Conservation (phyloP, 495 filamentous ascomycete genomes). For the Rhizodiscina lignyota region DNA sequence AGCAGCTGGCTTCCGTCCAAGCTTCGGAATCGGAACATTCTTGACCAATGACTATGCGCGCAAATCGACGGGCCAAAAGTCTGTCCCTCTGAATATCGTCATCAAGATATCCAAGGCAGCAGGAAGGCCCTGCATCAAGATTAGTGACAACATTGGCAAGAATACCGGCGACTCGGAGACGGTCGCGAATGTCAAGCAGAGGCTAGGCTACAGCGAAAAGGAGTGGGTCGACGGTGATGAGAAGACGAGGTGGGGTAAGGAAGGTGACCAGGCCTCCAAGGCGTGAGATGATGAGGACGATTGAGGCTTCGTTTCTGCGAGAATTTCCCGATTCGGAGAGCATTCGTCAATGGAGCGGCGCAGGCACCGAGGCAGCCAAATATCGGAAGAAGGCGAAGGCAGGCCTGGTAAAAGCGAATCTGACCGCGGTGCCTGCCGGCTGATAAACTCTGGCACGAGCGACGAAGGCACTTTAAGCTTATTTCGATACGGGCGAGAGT, state of each 20-base stretch:
- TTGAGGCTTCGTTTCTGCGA: not conserved
- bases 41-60: conserved; percentile 84
- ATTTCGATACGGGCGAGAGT: no score
- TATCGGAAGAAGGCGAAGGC: no score
- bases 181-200: conserved; percentile 67
- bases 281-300: no score
- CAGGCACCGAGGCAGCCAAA: no score
- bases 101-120: conserved; percentile 82
- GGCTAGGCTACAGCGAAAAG: conserved; percentile 72
- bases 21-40: conserved; percentile 88
- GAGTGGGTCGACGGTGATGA: conserved; percentile 75
- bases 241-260: conserved; percentile 53
- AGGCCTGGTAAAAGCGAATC: no score
- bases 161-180: conserved; percentile 76
- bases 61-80: conserved; percentile 54
- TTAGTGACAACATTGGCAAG: conserved; percentile 93
- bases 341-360: no score
- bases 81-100: conserved; percentile 89
- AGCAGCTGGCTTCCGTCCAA: conserved; percentile 59
- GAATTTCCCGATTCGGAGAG: no score
- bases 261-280: not conserved
- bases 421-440: no score
- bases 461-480: no score
- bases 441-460: no score
- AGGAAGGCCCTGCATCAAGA: conserved; percentile 78